Evolutionary conservation across 2,329 filamentous ascomycete genomes (phyloP).

Genomic region (Phyllosticta citriasiana): DNA sequence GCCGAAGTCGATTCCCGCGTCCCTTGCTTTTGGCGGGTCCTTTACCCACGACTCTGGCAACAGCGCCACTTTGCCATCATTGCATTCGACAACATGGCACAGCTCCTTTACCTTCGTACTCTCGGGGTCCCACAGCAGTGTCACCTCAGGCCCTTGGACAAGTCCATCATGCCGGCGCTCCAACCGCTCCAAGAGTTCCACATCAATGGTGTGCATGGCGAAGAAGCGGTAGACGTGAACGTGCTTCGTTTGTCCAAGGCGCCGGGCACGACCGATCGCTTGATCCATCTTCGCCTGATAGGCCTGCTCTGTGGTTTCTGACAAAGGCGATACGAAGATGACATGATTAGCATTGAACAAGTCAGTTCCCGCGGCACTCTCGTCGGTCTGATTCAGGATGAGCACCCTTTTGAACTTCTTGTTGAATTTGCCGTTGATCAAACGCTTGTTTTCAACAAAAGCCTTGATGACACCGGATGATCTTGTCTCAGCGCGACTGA

Average conservation of each 20-base stretch:
- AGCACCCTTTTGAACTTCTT: conserved; percentile 36
- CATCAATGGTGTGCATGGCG: conserved; percentile 58
- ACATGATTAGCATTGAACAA: conserved; percentile 54
- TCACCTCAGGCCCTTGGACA: neutral
- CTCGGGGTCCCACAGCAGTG: conserved; percentile 1
- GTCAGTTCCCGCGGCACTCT: conserved; percentile 51
- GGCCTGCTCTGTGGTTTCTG: conserved; percentile 39
- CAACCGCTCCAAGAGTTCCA: conserved; percentile 37
- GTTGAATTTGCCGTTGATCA: conserved; percentile 4
- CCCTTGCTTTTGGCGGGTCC: neutral
- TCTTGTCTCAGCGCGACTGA: conserved; percentile 20
- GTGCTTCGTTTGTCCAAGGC: conserved; percentile 47
- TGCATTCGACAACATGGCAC: conserved; percentile 16
- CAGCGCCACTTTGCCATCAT: conserved; percentile 15
- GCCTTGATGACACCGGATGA: neutral
- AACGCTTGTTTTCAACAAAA: neutral
- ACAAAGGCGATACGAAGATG: conserved; percentile 50
- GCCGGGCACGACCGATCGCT: conserved; percentile 50
- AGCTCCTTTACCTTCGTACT: conserved; percentile 11
- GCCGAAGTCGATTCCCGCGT: neutral
- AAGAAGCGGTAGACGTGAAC: conserved; percentile 63
- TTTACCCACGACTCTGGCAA: conserved; percentile 19
- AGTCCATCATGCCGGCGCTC: conserved; percentile 19
- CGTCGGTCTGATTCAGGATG: conserved; percentile 46
- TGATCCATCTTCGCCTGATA: conserved; percentile 53